Evolutionary conservation across 352 stramenopile species (phyloP).

Genomic region (Phytopythium oedochilum): DNA sequence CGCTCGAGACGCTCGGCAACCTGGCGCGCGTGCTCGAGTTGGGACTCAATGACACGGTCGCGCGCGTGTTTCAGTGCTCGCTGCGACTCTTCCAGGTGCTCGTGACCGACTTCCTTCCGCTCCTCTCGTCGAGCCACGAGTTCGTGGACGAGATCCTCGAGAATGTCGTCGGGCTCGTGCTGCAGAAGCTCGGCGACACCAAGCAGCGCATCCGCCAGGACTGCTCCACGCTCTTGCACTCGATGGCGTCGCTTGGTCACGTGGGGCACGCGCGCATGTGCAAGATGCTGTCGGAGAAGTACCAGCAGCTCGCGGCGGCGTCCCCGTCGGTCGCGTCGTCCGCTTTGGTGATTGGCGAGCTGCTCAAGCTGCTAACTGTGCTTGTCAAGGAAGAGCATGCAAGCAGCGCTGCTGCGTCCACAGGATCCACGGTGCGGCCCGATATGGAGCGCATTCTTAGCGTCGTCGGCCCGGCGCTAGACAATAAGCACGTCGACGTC

Average conservation of each 20-base stretch:
- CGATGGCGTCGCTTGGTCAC: conserved; percentile 47
- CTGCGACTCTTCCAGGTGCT: conserved; percentile 67
- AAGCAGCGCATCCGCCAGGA: conserved; percentile 72
- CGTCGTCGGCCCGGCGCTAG: conserved; percentile 47
- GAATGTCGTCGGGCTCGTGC: conserved; percentile 47
- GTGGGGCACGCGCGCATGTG: conserved; percentile 60
- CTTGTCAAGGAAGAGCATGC: conserved; percentile 38
- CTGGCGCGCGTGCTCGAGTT: conserved; percentile 57
- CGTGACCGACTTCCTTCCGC: conserved; percentile 62
- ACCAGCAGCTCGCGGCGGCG: conserved; percentile 26
- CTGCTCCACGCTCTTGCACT: conserved; percentile 66
- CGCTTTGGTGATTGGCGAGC: conserved; percentile 44
- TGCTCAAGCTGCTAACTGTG: conserved; percentile 63
- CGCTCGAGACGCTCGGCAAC: conserved; percentile 49
- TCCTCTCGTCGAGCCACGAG: conserved; percentile 35
- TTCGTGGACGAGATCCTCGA: conserved; percentile 59
- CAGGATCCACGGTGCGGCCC: conserved; percentile 7
- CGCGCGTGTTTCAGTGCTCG: conserved; percentile 75
- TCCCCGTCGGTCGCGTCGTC: conserved; percentile 34
- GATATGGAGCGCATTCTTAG: conserved; percentile 37
- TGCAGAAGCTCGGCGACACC: conserved; percentile 74
- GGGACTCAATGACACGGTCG: conserved; percentile 70
- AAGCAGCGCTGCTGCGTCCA: not conserved
- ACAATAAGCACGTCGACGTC: conserved; percentile 84
- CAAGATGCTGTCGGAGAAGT: conserved; percentile 59